Percentiles rank a stretch among this genome's conserved stretches.
phyloP scores from a whole-genome alignment of 371 early-diverging fungal genomes.

The Phascolomyces articulosus region DNA sequence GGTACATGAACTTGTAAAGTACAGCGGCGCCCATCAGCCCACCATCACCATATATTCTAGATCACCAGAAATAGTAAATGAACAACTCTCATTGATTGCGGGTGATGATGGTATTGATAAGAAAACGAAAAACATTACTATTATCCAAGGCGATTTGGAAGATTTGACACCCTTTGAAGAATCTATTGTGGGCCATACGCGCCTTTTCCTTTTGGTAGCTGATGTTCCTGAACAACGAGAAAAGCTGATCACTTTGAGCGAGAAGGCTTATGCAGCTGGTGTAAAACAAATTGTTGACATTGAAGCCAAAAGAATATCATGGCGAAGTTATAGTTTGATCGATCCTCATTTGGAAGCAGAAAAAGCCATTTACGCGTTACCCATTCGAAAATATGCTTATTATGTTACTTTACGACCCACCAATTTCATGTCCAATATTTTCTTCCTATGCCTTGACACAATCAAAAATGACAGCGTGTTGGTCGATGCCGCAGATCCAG shows the following conservation, averaged over 20 bases:
- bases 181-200: conserved; percentile 29
- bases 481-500: background rate
- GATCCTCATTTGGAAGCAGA: conserved; percentile 28
- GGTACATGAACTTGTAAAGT: conserved; percentile 19
- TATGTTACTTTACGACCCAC: conserved; percentile 20
- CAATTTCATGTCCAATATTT: conserved; percentile 19
- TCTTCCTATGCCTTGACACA: background rate
- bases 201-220: conserved; percentile 11
- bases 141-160: background rate
- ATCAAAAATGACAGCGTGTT: background rate
- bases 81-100: too few species aligned
- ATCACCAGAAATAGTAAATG: background rate
- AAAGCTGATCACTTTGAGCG: background rate
- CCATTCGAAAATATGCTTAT: conserved; percentile 26
- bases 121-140: background rate
- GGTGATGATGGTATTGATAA: too few species aligned
- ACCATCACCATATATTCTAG: conserved; percentile 32
- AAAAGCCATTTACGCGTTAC: conserved; percentile 23
- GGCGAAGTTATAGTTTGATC: conserved; percentile 23
- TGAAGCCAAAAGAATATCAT: conserved; percentile 21
- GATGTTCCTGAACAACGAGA: background rate
- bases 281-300: conserved; percentile 39
- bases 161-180: conserved; percentile 20
- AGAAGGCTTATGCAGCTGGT: conserved; percentile 33
- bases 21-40: too few species aligned